Evolutionary conservation across 805 yeast species (phyloP).

Genomic region (Torulaspora delbrueckii): DNA sequence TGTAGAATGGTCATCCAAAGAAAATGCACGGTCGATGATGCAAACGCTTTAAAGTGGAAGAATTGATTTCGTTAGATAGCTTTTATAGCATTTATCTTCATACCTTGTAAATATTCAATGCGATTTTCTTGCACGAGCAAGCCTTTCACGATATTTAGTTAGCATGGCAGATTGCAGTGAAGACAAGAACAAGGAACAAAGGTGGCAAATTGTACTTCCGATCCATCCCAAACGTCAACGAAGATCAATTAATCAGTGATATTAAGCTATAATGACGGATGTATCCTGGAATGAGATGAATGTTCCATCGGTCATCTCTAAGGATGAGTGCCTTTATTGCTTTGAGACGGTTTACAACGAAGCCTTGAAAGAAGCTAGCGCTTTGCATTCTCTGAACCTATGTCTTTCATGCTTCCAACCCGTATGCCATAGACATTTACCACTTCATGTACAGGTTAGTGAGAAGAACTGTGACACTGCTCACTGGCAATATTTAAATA

Average conservation of each 20-base stretch:
- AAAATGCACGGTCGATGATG: slow-evolving; percentile 19
- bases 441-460: slow-evolving; percentile 45
- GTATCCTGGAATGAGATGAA: slow-evolving; percentile 10
- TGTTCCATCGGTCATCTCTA: slow-evolving; percentile 48
- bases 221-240: no score
- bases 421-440: slow-evolving; percentile 59
- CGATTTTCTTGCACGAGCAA: neutral
- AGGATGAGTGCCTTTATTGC: slow-evolving; percentile 88
- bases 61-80: neutral
- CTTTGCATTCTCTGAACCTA: slow-evolving; percentile 47
- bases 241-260: no score
- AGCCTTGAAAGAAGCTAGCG: slow-evolving; percentile 20
- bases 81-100: neutral
- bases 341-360: slow-evolving; percentile 60
- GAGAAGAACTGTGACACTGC: slow-evolving; percentile 34
- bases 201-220: neutral
- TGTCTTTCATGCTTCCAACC: slow-evolving; percentile 72
- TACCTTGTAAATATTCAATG: slow-evolving; percentile 1
- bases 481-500: slow-evolving; percentile 57
- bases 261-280: slow-evolving; percentile 7
- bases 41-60: slow-evolving; percentile 13
- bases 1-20: slow-evolving; percentile 20
- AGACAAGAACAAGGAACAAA: neutral
- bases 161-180: neutral
- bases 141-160: neutral